Percentiles rank a stretch among this genome's conserved stretches.
Evolutionary conservation across 1,284 basidiomycete species (phyloP).

Genomic region (Cystobasidium sp.): DNA sequence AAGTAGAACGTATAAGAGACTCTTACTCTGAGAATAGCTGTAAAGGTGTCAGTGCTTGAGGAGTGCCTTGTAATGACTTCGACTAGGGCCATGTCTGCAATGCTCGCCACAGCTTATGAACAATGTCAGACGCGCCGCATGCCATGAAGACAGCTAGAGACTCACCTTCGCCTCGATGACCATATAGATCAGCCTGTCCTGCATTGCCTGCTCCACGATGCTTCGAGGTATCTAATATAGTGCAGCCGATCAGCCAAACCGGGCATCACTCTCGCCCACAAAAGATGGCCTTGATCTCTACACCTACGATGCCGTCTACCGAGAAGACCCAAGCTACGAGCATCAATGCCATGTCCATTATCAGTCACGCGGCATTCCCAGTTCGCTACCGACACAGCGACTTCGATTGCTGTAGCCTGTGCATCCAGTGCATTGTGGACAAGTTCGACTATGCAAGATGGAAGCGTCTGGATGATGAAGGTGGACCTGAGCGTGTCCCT

Average conservation of each 20-base stretch:
- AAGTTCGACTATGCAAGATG: conserved; percentile 77
- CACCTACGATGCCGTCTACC: conserved; percentile 61
- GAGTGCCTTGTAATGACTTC: conserved; percentile 64
- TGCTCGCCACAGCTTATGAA: conserved; percentile 73
- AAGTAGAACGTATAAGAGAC: not conserved
- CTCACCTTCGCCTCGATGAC: conserved; percentile 86
- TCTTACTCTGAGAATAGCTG: conserved; percentile 26
- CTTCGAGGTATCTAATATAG: conserved; percentile 25
- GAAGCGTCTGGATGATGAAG: conserved; percentile 77
- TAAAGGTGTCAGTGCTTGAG: conserved; percentile 63
- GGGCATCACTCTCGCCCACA: not conserved
- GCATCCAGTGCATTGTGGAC: conserved; percentile 75
- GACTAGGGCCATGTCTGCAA: conserved; percentile 71
- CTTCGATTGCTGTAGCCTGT: conserved; percentile 55
- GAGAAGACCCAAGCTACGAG: conserved; percentile 64
- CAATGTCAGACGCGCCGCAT: not conserved
- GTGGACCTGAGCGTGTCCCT: conserved; percentile 68
- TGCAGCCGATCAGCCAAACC: conserved; percentile 9
- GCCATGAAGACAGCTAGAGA: not conserved
- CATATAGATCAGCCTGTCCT: conserved; percentile 61
- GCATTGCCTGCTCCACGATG: not conserved
- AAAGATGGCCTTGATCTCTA: conserved; percentile 66
- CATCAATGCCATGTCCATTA: conserved; percentile 74
- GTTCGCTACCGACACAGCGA: conserved; percentile 60
- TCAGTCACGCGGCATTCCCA: conserved; percentile 83